Evolutionary conservation across 1,139 yeast species (phyloP), one percentile per base, ranked within the genome.

Genomic region (Hansenula lynferdii): DNA sequence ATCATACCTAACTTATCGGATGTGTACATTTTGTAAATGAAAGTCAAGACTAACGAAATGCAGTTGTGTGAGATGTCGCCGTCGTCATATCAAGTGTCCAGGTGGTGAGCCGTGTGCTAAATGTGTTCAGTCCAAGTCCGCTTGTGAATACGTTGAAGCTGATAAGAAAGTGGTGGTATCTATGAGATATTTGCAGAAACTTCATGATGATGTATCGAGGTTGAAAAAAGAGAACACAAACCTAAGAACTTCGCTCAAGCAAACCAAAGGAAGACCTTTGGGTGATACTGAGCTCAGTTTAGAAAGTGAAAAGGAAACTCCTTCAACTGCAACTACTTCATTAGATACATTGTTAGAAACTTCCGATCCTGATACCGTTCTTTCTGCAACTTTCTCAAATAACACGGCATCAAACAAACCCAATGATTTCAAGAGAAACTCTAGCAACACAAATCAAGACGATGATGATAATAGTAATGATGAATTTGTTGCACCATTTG

Each of bases 101-200:
- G 94, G 94, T 1, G 92, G 87, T 1, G 74, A 79, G 24, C 87
- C 90, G 0, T 85, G 95, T 57, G 62, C 67, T 40, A 80, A 80
- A 51, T 85, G 95, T 56, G 64, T 61, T 16, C 59, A 71, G 36
- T 77, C 85, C 15, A 72, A 70, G 40, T 66, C 80, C 2, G 68
- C 70, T 26, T 85, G 95, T 63, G 89, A 83, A 51, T 85, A 85
- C 50, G 72, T 77, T 18, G 92, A 83, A 54, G 87, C 85, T 3
- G 89, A 83, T 40, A 81, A 78, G 64, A 84, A 85, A 56, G 72
- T 85, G 16, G 87, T 84, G 22, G 85, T 85, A 0, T 80, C 92
- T 1, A 72, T 84, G 75, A 80, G 80, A 49, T 85, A 85, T 52
- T 58, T 85, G 37, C 77, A 79, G 39, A 76, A 75, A 48, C 62